Conservation (phyloP, 1,284 basidiomycete genomes). For the Leccinum solheimii region DNA sequence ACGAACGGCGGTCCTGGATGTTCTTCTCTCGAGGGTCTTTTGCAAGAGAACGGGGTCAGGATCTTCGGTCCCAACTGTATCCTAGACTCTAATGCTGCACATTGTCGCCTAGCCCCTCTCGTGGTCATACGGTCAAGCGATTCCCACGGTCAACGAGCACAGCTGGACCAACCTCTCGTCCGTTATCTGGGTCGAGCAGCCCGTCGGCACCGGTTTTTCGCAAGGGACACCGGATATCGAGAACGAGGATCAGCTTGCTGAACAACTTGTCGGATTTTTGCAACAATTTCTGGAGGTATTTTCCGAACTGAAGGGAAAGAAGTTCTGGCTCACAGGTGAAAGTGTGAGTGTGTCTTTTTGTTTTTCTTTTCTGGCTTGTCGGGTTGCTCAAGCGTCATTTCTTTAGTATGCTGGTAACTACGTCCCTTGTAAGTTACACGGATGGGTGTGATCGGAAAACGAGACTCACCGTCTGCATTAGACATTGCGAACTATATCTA, state of each 20-base stretch:
- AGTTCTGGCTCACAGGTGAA: constrained; percentile 67
- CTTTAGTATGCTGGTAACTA: constrained; percentile 61
- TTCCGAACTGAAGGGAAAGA: constrained; percentile 67
- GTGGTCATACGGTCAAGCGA: constrained; percentile 66
- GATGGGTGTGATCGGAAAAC: neutral
- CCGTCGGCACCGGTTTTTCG: constrained; percentile 80
- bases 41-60: constrained; percentile 81
- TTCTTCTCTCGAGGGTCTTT: constrained; percentile 72
- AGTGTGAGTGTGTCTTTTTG: constrained; percentile 49
- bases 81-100: neutral
- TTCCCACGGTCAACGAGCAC: constrained; percentile 65
- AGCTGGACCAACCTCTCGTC: constrained; percentile 83
- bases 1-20: constrained; percentile 59
- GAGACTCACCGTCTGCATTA: constrained; percentile 29
- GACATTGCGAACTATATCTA: constrained; percentile 76
- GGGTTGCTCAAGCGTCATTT: constrained; percentile 1
- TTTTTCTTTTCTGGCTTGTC: neutral
- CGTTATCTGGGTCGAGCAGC: constrained; percentile 82
- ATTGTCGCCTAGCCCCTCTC: constrained; percentile 52
- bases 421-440: constrained; percentile 45
- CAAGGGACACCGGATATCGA: constrained; percentile 70
- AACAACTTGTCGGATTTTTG: constrained; percentile 51
- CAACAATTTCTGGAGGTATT: constrained; percentile 76
- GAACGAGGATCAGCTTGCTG: constrained; percentile 66
- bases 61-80: neutral